Evolutionary conservation across 176 grass and related monocot species (phyloP).

Genomic region (Typha latifolia): DNA sequence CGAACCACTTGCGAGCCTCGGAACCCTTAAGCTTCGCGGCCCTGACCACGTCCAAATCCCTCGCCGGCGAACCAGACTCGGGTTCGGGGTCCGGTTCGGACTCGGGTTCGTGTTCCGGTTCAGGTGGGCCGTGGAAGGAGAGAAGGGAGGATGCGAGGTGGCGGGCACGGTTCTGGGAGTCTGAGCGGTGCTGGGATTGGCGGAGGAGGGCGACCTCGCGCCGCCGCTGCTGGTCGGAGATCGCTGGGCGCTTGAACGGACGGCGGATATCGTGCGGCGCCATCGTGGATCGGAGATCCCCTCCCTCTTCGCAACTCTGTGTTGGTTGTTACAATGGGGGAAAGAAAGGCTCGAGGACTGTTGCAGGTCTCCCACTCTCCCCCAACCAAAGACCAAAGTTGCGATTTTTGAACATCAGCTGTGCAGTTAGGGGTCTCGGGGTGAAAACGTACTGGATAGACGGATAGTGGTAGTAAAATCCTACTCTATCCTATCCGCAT

Average conservation of each 20-base stretch:
- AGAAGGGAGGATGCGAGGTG: conserved; percentile 80
- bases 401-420: too few relatives aligned
- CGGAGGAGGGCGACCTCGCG: conserved; percentile 62
- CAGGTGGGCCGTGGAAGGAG: background rate
- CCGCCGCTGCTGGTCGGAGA: conserved; percentile 95
- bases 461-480: too few relatives aligned
- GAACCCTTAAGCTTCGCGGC: conserved; percentile 53
- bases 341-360: too few relatives aligned
- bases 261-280: conserved; percentile 48
- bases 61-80: background rate
- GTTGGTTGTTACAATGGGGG: too few relatives aligned
- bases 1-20: conserved; percentile 68
- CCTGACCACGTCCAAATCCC: conserved; percentile 34
- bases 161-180: conserved; percentile 77
- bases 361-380: too few relatives aligned
- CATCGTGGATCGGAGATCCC: conserved; percentile 16
- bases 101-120: background rate
- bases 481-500: too few relatives aligned
- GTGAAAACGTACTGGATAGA: too few relatives aligned
- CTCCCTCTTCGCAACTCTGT: too few relatives aligned
- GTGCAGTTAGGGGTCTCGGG: too few relatives aligned
- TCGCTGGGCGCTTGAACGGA: conserved; percentile 58
- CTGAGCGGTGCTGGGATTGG: conserved; percentile 64
- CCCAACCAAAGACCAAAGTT: too few relatives aligned
- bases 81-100: background rate